Evolutionary conservation across 2,329 filamentous ascomycete species (phyloP).

Genomic region (Hymenoscyphus linearis): DNA sequence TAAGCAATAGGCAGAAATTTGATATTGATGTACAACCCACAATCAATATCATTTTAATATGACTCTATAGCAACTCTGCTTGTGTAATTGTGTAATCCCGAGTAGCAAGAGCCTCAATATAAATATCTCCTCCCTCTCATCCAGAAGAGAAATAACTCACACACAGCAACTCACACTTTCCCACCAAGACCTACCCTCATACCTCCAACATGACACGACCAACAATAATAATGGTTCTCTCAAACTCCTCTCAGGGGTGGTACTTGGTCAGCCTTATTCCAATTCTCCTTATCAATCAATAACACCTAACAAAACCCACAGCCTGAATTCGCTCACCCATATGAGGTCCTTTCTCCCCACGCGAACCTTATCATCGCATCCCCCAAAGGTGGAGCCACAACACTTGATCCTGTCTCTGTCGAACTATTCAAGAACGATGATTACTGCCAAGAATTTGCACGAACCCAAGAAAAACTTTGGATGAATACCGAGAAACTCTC

Average conservation of each 20-base stretch:
- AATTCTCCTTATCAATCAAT: neutral
- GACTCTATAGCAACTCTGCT: no score
- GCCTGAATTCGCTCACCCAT: conserved; percentile 44
- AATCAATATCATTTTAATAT: no score
- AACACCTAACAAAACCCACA: conserved; percentile 22
- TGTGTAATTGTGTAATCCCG: no score
- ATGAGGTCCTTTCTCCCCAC: conserved; percentile 36
- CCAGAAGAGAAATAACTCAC: no score
- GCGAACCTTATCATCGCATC: conserved; percentile 39
- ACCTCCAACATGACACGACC: conserved; percentile 31
- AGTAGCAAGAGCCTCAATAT: no score
- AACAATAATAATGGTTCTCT: conserved; percentile 45
- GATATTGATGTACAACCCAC: no score
- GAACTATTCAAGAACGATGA: conserved; percentile 38
- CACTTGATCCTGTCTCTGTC: conserved; percentile 39
- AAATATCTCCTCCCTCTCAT: no score
- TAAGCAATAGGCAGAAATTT: no score
- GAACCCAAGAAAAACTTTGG: conserved; percentile 43
- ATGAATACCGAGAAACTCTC: conserved; percentile 45
- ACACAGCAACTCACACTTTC: no score
- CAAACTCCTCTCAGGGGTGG: conserved; percentile 46
- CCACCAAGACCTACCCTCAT: no score
- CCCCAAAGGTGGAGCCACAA: conserved; percentile 37
- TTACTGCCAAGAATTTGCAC: conserved; percentile 35
- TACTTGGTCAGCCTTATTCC: conserved; percentile 35